A percentile compares a stretch with the other conserved stretches of the same genome.
These are phyloP conservation scores for Talaromyces sp. DNA, from an alignment of 2,329 filamentous ascomycete genomes.

Conservation along the genomic window DNA sequence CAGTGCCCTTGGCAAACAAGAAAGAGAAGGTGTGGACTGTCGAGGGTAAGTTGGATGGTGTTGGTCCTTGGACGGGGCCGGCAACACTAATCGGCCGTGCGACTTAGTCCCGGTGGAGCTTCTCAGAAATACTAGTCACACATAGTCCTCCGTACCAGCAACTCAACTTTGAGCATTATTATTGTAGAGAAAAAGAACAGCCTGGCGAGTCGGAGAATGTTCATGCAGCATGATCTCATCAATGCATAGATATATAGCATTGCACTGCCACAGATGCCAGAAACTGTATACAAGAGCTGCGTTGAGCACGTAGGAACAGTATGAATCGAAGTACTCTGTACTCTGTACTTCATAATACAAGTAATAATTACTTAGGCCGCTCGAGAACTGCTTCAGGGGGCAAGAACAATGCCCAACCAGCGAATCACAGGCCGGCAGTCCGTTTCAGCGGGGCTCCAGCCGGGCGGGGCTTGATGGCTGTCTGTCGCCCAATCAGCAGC, in stretches of 20 bases:
- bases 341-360: too few species aligned
- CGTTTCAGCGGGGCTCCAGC: background rate
- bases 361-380: too few species aligned
- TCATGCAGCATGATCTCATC: background rate
- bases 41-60: background rate
- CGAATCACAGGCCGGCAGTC: background rate
- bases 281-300: background rate
- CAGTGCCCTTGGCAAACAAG: background rate
- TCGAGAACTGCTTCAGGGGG: background rate
- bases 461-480: background rate
- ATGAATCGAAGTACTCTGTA: background rate
- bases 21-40: background rate
- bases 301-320: background rate
- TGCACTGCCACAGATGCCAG: background rate
- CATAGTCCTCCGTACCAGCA: background rate
- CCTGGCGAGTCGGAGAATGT: background rate
- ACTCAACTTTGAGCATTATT: background rate
- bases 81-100: background rate
- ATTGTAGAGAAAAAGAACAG: background rate
- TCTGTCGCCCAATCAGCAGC: background rate
- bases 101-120: background rate
- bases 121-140: background rate
- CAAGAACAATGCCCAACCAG: background rate
- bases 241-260: background rate
- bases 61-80: background rate